phyloP scores from a whole-genome alignment of 2,329 filamentous ascomycete genomes.

The Ceratocystis cacaofunesta region DNA sequence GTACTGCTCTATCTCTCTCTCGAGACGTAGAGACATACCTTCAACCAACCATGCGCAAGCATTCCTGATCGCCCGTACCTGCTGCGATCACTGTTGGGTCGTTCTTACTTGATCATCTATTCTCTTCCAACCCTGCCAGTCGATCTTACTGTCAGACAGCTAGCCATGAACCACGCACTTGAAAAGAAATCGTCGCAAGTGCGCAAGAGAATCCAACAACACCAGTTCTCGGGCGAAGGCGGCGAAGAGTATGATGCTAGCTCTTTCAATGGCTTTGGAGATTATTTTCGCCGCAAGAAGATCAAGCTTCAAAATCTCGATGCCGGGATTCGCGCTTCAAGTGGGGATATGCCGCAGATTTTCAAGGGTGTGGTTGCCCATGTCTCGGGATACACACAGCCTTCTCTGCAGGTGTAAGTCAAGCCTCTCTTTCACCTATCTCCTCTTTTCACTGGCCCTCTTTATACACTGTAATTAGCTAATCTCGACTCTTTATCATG shows the following conservation, averaged over 20 bases:
- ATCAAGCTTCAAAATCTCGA: constrained; percentile 94
- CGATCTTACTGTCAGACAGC: background rate
- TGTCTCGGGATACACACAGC: constrained; percentile 92
- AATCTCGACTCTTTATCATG: background rate
- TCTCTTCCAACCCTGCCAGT: background rate
- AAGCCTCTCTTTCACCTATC: background rate
- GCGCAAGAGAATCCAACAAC: constrained; percentile 45
- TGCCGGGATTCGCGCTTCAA: constrained; percentile 56
- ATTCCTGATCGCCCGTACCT: background rate
- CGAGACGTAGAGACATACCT: too few species aligned
- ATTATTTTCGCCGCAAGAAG: constrained; percentile 93
- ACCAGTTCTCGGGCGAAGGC: constrained; percentile 64
- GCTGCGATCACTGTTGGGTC: background rate
- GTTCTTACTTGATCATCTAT: background rate
- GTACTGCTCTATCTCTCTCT: too few species aligned
- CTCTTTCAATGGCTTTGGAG: constrained; percentile 72
- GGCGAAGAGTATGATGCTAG: constrained; percentile 87
- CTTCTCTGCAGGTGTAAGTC: constrained; percentile 60
- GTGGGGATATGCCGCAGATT: constrained; percentile 52
- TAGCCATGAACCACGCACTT: constrained; percentile 41
- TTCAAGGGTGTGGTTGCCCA: constrained; percentile 86
- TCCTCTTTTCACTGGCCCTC: background rate
- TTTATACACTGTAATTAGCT: constrained; percentile 17
- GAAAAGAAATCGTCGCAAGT: constrained; percentile 49
- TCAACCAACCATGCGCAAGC: background rate